Evolutionary conservation across 768 basidiomycete species (phyloP).

Genomic region (Xerocomus potaroensis): DNA sequence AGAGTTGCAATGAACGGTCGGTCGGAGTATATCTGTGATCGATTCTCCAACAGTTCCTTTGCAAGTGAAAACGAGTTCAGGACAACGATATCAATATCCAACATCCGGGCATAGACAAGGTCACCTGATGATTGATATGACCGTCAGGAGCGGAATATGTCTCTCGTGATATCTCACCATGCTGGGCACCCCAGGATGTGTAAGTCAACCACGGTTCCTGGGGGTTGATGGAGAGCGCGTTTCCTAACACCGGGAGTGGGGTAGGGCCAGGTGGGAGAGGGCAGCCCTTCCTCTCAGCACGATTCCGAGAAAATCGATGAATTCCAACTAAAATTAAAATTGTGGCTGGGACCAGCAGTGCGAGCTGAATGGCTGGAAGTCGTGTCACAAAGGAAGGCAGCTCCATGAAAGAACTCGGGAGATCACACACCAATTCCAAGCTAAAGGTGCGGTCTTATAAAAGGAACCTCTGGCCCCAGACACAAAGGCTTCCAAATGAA

Average conservation of each 20-base stretch:
- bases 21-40: conserved; percentile 2
- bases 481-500: background rate
- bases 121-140: no score
- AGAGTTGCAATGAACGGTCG: background rate
- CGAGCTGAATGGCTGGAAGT: background rate
- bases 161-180: no score
- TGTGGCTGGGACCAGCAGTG: background rate
- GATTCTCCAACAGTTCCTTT: background rate
- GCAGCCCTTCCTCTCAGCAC: conserved; percentile 9
- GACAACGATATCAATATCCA: background rate
- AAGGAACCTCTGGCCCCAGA: background rate
- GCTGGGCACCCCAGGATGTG: background rate
- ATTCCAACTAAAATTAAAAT: no score
- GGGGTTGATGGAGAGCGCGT: conserved; percentile 6
- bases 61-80: background rate
- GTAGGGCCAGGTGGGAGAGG: conserved; percentile 21
- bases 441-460: background rate
- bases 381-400: background rate
- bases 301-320: no score
- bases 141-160: no score
- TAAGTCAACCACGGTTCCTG: background rate
- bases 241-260: conserved; percentile 18
- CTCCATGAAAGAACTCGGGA: background rate
- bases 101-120: background rate
- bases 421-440: background rate